Conservation (phyloP, 179 eudicot species). For the Spergularia azorica region DNA sequence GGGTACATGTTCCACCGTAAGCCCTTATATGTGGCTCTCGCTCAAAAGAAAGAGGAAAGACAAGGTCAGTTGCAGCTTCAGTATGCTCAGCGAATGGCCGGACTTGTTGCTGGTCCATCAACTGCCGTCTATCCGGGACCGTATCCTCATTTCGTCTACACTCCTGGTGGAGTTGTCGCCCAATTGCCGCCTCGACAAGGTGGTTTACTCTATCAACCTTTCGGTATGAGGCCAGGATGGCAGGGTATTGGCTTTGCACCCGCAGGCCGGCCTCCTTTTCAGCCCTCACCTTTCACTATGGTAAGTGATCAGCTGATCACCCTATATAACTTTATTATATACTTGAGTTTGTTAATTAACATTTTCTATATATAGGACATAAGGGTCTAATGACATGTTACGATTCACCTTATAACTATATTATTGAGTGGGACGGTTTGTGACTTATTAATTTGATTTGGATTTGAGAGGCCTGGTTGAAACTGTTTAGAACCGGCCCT, state of each 20-base stretch:
- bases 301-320: constrained; percentile 12
- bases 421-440: too few relatives aligned
- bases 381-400: too few relatives aligned
- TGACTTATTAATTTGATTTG: too few relatives aligned
- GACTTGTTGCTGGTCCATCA: constrained; percentile 47
- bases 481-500: too few relatives aligned
- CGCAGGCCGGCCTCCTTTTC: constrained; percentile 43
- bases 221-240: constrained; percentile 66
- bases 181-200: constrained; percentile 50
- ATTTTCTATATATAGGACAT: too few relatives aligned
- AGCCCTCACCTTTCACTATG: constrained; percentile 35
- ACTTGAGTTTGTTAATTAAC: too few relatives aligned
- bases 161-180: constrained; percentile 46
- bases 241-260: constrained; percentile 46
- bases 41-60: constrained; percentile 77
- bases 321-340: too few relatives aligned
- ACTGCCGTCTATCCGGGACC: constrained; percentile 43
- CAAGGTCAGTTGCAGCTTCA: constrained; percentile 57
- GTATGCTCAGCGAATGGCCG: constrained; percentile 52
- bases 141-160: constrained; percentile 57
- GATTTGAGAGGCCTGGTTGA: too few relatives aligned
- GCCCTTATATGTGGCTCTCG: constrained; percentile 76
- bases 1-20: constrained; percentile 61
- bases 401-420: too few relatives aligned
- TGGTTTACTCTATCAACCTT: constrained; percentile 59